A percentile compares a stretch with the other conserved stretches of the same genome.
Evolutionary conservation across 208 protist species (phyloP).

Genomic region (Wallacemonas sp.): DNA sequence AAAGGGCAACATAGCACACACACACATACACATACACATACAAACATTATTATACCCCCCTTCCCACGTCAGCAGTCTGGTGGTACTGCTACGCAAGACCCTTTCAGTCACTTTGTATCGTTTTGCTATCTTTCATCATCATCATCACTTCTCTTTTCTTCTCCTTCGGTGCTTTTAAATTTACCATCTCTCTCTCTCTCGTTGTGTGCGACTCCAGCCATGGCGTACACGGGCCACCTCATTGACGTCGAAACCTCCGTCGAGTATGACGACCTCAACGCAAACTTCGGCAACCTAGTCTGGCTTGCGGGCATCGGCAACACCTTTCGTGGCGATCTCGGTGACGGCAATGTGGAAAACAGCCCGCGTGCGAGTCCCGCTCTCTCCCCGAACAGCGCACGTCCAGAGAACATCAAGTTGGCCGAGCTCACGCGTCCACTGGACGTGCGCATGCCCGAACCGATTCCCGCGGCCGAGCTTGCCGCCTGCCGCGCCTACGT

Average conservation of each 20-base stretch:
- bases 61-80: too few species aligned
- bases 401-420: constrained; percentile 22
- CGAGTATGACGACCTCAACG: not conserved
- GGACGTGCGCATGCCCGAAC: constrained; percentile 23
- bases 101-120: too few species aligned
- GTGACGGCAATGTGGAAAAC: constrained; percentile 18
- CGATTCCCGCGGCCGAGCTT: constrained; percentile 13
- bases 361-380: constrained; percentile 4
- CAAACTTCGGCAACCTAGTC: not conserved
- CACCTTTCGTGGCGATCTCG: not conserved
- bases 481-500: constrained; percentile 19
- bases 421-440: constrained; percentile 33
- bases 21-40: not conserved
- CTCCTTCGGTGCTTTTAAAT: not conserved
- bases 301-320: constrained; percentile 3
- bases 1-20: too few species aligned
- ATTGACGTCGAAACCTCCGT: not conserved
- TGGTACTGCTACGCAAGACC: too few species aligned
- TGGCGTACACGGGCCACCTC: constrained; percentile 12
- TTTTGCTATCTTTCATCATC: too few species aligned
- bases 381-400: constrained; percentile 18
- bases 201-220: not conserved
- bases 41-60: too few species aligned
- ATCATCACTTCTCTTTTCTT: not conserved
- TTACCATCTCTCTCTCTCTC: too few species aligned